Conservation (phyloP, 139 green algal species). For the Limnomonas spitsbergensis region DNA sequence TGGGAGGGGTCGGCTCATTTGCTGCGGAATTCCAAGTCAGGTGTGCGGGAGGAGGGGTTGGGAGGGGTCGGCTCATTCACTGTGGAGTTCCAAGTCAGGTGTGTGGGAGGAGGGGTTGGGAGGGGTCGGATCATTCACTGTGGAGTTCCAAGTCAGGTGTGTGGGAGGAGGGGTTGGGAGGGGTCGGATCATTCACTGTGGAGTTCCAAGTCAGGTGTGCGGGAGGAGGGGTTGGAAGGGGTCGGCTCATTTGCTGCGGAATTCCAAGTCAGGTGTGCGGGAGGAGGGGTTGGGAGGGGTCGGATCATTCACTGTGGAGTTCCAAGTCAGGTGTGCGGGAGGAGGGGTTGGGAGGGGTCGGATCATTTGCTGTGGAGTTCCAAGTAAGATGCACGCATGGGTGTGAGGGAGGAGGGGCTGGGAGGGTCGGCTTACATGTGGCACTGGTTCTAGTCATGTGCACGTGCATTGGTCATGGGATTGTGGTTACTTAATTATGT, state of each 20-base stretch:
- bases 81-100: conserved; percentile 46
- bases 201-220: conserved; percentile 45
- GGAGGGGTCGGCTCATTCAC: conserved; percentile 53
- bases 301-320: conserved; percentile 50
- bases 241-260: conserved; percentile 57
- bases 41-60: conserved; percentile 16
- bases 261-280: conserved; percentile 37
- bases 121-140: conserved; percentile 52
- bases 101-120: conserved; percentile 13
- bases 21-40: conserved; percentile 48
- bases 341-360: conserved; percentile 41
- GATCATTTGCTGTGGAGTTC: conserved; percentile 49
- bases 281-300: conserved; percentile 40
- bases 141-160: conserved; percentile 43
- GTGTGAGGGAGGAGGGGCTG: conserved; percentile 34
- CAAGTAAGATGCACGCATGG: conserved; percentile 31
- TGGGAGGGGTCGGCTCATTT: conserved; percentile 51
- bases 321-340: conserved; percentile 37
- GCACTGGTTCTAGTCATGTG: too few relatives aligned
- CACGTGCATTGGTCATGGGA: too few relatives aligned
- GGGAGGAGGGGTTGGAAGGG: conserved; percentile 28
- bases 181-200: conserved; percentile 50
- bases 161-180: conserved; percentile 24
- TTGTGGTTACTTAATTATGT: too few relatives aligned
- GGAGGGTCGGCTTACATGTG: too few relatives aligned